Base-by-base conservation (phyloP, 192 early-diverging fungal genomes). In the Podila clonocystis region DNA sequence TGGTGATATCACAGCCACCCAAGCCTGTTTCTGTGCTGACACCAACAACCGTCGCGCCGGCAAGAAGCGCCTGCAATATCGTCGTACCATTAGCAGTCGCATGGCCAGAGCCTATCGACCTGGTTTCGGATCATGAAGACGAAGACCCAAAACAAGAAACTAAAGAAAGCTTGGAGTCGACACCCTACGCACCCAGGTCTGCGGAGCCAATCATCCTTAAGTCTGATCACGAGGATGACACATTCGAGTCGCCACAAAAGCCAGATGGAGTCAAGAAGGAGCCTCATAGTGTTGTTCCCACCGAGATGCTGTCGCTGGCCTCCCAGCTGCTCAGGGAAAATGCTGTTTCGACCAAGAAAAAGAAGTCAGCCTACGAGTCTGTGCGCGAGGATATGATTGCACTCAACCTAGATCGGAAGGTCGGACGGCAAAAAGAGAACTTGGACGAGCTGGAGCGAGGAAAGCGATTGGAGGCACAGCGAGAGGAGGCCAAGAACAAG, bases 321-420 rank as follows among this genome's bases (percentile, higher is more conserved):
- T 55, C 52, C 22, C 52, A 55, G 24, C 52, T 55, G 11, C n/a
- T 55, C n/a, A 48, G 50, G 5, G 19, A 19, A 6, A 48, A 28
- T 24, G 12, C 36, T 12, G 12, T 20, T 26, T 20, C 19, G 48
- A 31, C 29, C 9, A 30, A 38, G n/a, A 58, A 58, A 50, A 17
- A 22, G 11, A 26, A 33, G 1, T 63, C 33, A 9, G 12, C 59
- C 6, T 72, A 68, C 50, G 77, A 80, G 31, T 57, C 41, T 11
- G 63, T 80, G 12, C 65, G 67, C n/a, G 71, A 72, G 22, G 77
- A 80, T 24, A 80, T 80, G 67, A 49, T 59, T 15, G 77, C 70
- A 0, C 30, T 80, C 4, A 68, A 80, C 12, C 28, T 80, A 57
- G 71, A 80, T 9, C 28, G 63, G 28, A 80, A 73, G 24, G 24